These are phyloP conservation scores for Pseudocercospora vitis DNA, from an alignment of 2,329 filamentous ascomycete species.

Conservation along the genomic window DNA sequence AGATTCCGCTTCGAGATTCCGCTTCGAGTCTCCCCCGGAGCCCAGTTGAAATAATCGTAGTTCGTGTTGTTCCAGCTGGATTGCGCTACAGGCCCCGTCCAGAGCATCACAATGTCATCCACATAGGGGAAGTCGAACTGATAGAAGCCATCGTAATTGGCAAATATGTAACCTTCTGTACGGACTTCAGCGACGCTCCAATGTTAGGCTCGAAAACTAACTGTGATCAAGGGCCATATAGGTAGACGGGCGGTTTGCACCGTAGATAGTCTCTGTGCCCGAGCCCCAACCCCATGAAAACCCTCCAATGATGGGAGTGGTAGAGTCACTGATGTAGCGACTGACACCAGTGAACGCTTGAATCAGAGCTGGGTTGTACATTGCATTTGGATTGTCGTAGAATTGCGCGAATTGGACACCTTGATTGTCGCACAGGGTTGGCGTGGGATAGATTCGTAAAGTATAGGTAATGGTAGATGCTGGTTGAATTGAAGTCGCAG, in stretches of 20 bases:
- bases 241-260: background rate
- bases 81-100: background rate
- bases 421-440: background rate
- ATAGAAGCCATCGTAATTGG: background rate
- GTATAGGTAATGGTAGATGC: background rate
- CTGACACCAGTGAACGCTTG: background rate
- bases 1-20: no score
- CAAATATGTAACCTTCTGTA: background rate
- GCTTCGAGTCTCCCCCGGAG: background rate
- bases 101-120: background rate
- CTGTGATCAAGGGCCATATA: background rate
- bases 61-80: background rate
- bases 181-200: no score
- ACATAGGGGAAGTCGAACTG: background rate
- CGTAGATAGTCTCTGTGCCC: background rate
- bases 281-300: background rate
- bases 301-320: background rate
- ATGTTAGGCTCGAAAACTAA: no score
- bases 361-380: background rate
- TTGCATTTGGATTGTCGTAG: background rate
- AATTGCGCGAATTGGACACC: background rate
- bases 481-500: background rate
- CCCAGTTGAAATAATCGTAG: background rate
- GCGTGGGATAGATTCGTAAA: background rate
- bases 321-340: background rate